Percentiles rank a stretch among this genome's conserved stretches.
These are phyloP conservation scores for Trametes cinnabarina DNA, from an alignment of 768 basidiomycete species.

Conservation along the genomic window DNA sequence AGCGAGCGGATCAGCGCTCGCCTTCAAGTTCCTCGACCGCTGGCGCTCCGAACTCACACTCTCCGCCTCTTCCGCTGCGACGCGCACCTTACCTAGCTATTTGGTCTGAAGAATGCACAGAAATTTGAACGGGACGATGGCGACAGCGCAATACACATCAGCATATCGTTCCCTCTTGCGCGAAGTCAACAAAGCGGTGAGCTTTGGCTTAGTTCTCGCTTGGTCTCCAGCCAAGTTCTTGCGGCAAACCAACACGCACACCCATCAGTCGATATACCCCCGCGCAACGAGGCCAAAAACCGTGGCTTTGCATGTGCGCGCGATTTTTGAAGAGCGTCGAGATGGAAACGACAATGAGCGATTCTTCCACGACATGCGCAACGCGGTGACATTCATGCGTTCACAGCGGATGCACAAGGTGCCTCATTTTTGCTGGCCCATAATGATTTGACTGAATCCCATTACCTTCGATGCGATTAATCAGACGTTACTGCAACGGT, in stretches of 20 bases:
- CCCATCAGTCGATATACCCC: constrained; percentile 37
- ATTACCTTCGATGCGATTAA: neutral
- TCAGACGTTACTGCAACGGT: constrained; percentile 77
- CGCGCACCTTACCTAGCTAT: neutral
- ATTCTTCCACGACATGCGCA: constrained; percentile 51
- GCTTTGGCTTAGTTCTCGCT: constrained; percentile 19
- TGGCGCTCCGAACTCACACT: constrained; percentile 6
- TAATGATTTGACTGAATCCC: no score
- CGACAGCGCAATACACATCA: constrained; percentile 14
- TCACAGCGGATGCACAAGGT: constrained; percentile 81
- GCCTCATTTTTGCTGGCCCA: no score
- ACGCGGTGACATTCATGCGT: constrained; percentile 62
- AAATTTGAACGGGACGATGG: constrained; percentile 3
- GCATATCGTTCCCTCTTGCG: constrained; percentile 53
- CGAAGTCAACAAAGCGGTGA: constrained; percentile 53
- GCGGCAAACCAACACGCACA: neutral
- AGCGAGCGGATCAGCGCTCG: neutral
- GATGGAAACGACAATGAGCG: constrained; percentile 15
- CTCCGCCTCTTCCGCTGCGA: neutral
- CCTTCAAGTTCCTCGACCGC: neutral
- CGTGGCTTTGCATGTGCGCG: constrained; percentile 52
- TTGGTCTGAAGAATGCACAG: neutral
- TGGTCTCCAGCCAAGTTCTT: constrained; percentile 13
- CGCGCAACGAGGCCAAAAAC: constrained; percentile 38
- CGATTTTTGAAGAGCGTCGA: constrained; percentile 46